Conservation (phyloP, 2,329 filamentous ascomycete genomes). For the Claviceps sp. region DNA sequence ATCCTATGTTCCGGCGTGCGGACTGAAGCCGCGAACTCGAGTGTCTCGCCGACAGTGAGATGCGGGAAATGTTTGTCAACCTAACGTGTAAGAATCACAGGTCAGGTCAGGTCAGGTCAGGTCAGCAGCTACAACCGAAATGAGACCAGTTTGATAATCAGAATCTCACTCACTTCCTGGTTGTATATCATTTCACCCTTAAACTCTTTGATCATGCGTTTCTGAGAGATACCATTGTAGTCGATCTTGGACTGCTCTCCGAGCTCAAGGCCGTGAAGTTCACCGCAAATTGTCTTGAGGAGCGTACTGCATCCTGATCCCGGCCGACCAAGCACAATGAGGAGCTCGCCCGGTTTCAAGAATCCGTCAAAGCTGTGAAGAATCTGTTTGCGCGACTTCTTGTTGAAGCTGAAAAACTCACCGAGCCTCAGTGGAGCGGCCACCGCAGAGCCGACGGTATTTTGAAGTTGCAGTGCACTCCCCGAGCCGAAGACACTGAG, state of each 20-base stretch:
- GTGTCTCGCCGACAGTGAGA: slow-evolving; percentile 61
- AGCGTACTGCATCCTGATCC: slow-evolving; percentile 52
- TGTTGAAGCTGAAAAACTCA: slow-evolving; percentile 37
- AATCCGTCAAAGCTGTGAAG: slow-evolving; percentile 51
- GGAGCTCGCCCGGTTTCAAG: slow-evolving; percentile 49
- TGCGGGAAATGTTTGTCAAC: slow-evolving; percentile 64
- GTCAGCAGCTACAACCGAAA: too few relatives aligned
- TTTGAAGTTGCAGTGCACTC: slow-evolving; percentile 52
- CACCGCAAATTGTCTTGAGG: slow-evolving; percentile 47
- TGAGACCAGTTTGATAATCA: too few relatives aligned
- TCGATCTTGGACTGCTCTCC: slow-evolving; percentile 38
- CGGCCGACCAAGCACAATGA: slow-evolving; percentile 56
- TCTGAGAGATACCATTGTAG: slow-evolving; percentile 47
- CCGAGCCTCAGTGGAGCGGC: slow-evolving; percentile 42
- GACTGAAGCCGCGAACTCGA: slow-evolving; percentile 58
- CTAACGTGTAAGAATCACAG: slow-evolving; percentile 15
- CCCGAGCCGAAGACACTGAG: slow-evolving; percentile 56
- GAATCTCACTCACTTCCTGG: slow-evolving; percentile 39
- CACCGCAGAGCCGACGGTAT: slow-evolving; percentile 48
- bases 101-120: too few relatives aligned
- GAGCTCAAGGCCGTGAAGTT: slow-evolving; percentile 43
- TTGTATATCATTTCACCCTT: slow-evolving; percentile 60
- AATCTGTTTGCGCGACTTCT: slow-evolving; percentile 42
- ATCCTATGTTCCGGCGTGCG: slow-evolving; percentile 54
- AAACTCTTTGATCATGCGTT: slow-evolving; percentile 44